A percentile compares a stretch with the other conserved stretches of the same genome.
Evolutionary conservation across 345 rosid genomes (phyloP).

Genomic region (Rhodomyrtus tomentosa): DNA sequence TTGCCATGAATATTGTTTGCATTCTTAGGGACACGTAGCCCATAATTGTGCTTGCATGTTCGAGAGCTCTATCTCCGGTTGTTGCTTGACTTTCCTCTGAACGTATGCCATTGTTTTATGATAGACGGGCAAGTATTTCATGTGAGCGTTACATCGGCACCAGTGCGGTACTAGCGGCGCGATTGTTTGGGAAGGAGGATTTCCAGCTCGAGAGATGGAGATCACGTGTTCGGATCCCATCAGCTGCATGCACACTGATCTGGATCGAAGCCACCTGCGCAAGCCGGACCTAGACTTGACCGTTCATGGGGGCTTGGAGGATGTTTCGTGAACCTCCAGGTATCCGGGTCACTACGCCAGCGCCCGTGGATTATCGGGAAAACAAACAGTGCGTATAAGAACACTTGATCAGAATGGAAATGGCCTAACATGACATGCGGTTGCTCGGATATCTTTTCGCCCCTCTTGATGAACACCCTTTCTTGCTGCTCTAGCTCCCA

Average conservation of each 20-base stretch:
- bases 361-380: not conserved
- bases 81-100: not conserved
- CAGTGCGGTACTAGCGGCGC: not conserved
- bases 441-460: not conserved
- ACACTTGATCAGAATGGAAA: not conserved
- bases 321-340: not conserved
- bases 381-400: not conserved
- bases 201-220: not conserved
- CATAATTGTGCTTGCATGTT: slow-evolving; percentile 30
- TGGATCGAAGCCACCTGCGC: not conserved
- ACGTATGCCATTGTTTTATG: not conserved
- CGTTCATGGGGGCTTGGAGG: not conserved
- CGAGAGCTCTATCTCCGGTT: not conserved
- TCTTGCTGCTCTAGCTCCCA: not conserved
- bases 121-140: not conserved
- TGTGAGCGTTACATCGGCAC: not conserved
- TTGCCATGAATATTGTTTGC: slow-evolving; percentile 13
- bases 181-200: not conserved
- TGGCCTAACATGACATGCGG: not conserved
- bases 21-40: slow-evolving; percentile 17
- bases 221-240: not conserved
- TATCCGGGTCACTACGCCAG: not conserved
- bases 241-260: not conserved
- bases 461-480: not conserved
- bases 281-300: not conserved